phyloP scores from a whole-genome alignment of 228 moss, liverwort and hornwort species.

The Sphagnum magellanicum region DNA sequence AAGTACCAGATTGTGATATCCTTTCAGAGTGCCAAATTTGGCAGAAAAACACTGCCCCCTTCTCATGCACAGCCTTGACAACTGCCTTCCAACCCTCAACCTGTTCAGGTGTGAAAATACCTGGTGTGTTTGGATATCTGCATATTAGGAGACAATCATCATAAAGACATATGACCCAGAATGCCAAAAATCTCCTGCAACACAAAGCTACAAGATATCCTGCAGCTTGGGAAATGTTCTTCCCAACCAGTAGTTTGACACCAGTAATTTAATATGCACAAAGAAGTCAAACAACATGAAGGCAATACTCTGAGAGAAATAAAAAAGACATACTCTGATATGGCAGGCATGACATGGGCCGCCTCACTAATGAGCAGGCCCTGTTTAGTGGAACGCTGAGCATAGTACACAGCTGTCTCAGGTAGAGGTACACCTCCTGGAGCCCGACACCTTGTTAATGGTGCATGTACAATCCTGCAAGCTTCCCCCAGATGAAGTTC shows the following conservation, averaged over 20 bases:
- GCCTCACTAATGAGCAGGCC: constrained; percentile 61
- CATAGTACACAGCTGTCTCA: constrained; percentile 41
- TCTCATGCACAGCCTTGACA: constrained; percentile 72
- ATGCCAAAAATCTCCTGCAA: not conserved
- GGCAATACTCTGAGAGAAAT: not conserved
- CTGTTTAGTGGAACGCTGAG: constrained; percentile 61
- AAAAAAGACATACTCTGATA: constrained; percentile 25
- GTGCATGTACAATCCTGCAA: constrained; percentile 73
- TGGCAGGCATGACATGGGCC: constrained; percentile 42
- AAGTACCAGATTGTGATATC: constrained; percentile 33
- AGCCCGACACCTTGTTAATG: constrained; percentile 70
- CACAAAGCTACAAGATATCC: not conserved
- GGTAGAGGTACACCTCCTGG: constrained; percentile 53
- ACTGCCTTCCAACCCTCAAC: constrained; percentile 61
- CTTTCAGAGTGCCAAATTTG: constrained; percentile 67
- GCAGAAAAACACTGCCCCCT: constrained; percentile 54
- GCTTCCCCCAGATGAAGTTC: not conserved
- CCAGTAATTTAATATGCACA: not conserved
- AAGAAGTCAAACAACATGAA: not conserved
- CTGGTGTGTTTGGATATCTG: constrained; percentile 50
- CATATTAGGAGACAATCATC: not conserved
- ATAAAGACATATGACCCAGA: not conserved
- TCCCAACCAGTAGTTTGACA: not conserved
- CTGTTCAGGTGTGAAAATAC: constrained; percentile 56
- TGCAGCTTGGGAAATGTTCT: not conserved